phyloP scores from a whole-genome alignment of 345 rosid genomes.

The sweet orange (Citrus sinensis) region DVS_A1.0 CM039167.1:6405501-6406000 shows the following conservation, averaged over 20 bases:
- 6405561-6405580: neutral
- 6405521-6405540: neutral
- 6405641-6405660: neutral
- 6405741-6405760: neutral
- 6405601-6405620: neutral
- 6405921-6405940: conserved; percentile 73
- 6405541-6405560: neutral
- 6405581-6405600: neutral
- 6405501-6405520: no score
- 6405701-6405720: neutral
- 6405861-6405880: neutral
- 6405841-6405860: no score
- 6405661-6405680: neutral
- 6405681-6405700: neutral
- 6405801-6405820: neutral
- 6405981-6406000: conserved; percentile 91
- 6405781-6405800: neutral
- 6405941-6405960: conserved; percentile 91
- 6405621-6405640: neutral
- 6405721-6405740: no score
- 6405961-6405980: conserved; percentile 84
- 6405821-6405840: neutral
- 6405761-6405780: neutral
- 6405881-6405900: neutral
- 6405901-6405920: neutral